phyloP scores from a whole-genome alignment of 176 grass and related monocot species.

The maize (Zea mays) region Zm-B73-REFERENCE-NAM-5.0 NC_050098.1:200328501-200329000 shows the following conservation, averaged over 20 bases:
- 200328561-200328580: conserved; percentile 91
- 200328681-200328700: conserved; percentile 56
- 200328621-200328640: conserved; percentile 93
- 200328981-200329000: neutral
- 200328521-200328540: conserved; percentile 87
- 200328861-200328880: conserved; percentile 1
- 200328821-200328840: neutral
- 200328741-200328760: conserved; percentile 26
- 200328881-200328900: neutral
- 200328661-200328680: conserved; percentile 60
- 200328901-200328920: conserved; percentile 11
- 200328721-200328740: neutral
- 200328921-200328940: conserved; percentile 9
- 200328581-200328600: conserved; percentile 81
- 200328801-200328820: neutral
- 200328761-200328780: conserved; percentile 13
- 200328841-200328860: neutral
- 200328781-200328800: conserved; percentile 6
- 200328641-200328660: conserved; percentile 97
- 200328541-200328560: conserved; percentile 93
- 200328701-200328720: conserved; percentile 23
- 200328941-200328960: neutral
- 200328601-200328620: conserved; percentile 81
- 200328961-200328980: neutral
- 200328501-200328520: conserved; percentile 97